phyloP scores from a whole-genome alignment of 2,329 filamentous ascomycete species.

The Sclerotinia sclerotiorum region DNA sequence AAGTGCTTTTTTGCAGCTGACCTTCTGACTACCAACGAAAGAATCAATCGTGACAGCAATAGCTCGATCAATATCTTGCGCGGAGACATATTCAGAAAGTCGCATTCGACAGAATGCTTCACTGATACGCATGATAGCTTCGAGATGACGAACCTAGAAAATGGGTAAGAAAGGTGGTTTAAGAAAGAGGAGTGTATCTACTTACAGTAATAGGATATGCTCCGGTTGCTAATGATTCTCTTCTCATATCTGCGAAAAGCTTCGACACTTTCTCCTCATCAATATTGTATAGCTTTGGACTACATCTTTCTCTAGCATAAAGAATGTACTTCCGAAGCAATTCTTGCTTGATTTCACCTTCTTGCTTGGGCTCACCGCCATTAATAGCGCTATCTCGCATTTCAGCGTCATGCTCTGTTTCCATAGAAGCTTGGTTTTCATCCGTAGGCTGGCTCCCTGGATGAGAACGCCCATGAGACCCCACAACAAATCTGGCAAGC shows the following conservation, averaged over 20 bases:
- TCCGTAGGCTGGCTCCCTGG: constrained; percentile 55
- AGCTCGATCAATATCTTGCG: constrained; percentile 90
- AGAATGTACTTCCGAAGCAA: constrained; percentile 94
- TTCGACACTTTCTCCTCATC: constrained; percentile 96
- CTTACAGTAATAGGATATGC: constrained; percentile 97
- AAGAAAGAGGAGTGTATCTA: constrained; percentile 29
- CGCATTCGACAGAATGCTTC: constrained; percentile 98
- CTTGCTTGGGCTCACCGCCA: constrained; percentile 50
- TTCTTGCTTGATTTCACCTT: constrained; percentile 83
- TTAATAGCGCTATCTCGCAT: constrained; percentile 43
- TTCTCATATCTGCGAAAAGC: constrained; percentile 92
- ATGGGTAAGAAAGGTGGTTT: background rate
- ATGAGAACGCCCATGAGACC: constrained; percentile 89
- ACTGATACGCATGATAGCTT: constrained; percentile 94
- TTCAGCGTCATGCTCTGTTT: constrained; percentile 59
- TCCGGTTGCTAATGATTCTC: constrained; percentile 88
- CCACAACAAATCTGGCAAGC: constrained; percentile 90
- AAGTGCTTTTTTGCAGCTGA: constrained; percentile 95
- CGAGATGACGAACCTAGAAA: constrained; percentile 83
- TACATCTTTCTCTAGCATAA: constrained; percentile 85
- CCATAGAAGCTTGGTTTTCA: constrained; percentile 56
- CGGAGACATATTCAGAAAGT: constrained; percentile 89
- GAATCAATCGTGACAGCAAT: constrained; percentile 96
- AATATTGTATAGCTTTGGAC: constrained; percentile 93
- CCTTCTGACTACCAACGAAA: constrained; percentile 94